Conservation (phyloP, 768 basidiomycete genomes). For the Suillus variegatus region DNA sequence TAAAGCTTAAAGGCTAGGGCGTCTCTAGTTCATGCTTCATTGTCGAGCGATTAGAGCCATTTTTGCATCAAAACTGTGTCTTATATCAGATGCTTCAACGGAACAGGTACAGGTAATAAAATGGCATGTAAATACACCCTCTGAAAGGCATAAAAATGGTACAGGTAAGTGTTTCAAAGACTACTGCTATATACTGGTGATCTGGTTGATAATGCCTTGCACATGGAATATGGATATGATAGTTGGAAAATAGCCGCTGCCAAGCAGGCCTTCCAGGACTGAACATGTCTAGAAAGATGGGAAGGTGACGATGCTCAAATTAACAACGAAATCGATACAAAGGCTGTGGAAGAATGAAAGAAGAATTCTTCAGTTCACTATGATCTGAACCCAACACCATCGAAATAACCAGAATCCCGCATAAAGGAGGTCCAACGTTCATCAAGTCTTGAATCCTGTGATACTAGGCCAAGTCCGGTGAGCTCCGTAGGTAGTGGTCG, state of each 20-base stretch:
- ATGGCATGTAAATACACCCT: not conserved
- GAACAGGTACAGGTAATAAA: not conserved
- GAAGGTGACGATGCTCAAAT: not conserved
- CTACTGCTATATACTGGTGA: not conserved
- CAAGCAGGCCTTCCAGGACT: not conserved
- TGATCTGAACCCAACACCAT: slow-evolving; percentile 31
- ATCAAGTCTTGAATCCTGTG: slow-evolving; percentile 54
- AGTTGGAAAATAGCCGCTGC: not conserved
- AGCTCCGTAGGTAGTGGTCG: slow-evolving; percentile 44
- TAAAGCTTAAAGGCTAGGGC: too few species aligned
- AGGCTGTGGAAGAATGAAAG: not conserved
- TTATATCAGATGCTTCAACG: too few species aligned
- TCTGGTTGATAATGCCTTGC: not conserved
- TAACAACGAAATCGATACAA: not conserved
- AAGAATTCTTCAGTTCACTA: slow-evolving; percentile 14
- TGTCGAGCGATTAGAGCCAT: too few species aligned
- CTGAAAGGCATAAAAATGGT: not conserved
- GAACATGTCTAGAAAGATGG: not conserved
- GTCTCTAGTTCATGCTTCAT: too few species aligned
- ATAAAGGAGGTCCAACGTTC: slow-evolving; percentile 65
- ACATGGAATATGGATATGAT: not conserved
- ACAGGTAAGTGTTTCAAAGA: not conserved
- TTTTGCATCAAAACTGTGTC: too few species aligned
- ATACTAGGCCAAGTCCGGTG: slow-evolving; percentile 60
- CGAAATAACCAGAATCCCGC: slow-evolving; percentile 54